These are phyloP conservation scores for Penicillium expansum DNA, from an alignment of 2,329 filamentous ascomycete genomes.

Conservation along the genomic window DNA sequence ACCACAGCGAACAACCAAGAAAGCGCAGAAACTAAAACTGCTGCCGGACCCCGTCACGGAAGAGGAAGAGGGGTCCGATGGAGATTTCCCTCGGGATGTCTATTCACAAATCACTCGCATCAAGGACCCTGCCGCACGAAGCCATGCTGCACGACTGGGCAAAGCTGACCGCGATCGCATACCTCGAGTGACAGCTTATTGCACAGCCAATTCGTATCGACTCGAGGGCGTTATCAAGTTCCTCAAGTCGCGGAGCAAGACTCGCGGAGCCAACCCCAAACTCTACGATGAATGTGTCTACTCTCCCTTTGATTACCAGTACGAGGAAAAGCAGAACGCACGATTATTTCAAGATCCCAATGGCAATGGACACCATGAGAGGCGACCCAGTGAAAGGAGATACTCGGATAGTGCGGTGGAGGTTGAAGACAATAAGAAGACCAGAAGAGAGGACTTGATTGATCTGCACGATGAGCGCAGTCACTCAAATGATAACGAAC, in stretches of 20 bases:
- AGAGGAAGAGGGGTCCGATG: slow-evolving; percentile 74
- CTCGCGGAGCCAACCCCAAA: slow-evolving; percentile 79
- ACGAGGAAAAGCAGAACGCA: slow-evolving; percentile 43
- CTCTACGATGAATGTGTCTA: slow-evolving; percentile 98
- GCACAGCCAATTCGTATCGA: slow-evolving; percentile 87
- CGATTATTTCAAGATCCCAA: slow-evolving; percentile 26
- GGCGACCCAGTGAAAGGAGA: slow-evolving; percentile 58
- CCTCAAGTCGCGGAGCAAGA: slow-evolving; percentile 77
- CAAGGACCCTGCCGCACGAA: slow-evolving; percentile 88
- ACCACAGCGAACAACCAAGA: slow-evolving; percentile 91
- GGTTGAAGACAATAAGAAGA: slow-evolving; percentile 58
- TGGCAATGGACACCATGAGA: slow-evolving; percentile 34
- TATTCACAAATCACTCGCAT: slow-evolving; percentile 98
- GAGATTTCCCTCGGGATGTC: slow-evolving; percentile 90
- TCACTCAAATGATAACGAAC: slow-evolving; percentile 27
- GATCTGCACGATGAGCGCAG: slow-evolving; percentile 53
- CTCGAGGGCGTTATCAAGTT: slow-evolving; percentile 88
- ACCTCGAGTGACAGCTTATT: slow-evolving; percentile 93
- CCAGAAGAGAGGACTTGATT: slow-evolving; percentile 61
- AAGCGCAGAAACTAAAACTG: slow-evolving; percentile 95
- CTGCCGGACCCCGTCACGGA: slow-evolving; percentile 84
- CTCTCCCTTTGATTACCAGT: slow-evolving; percentile 80
- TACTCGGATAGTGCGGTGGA: slow-evolving; percentile 68
- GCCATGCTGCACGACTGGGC: slow-evolving; percentile 86
- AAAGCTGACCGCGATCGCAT: slow-evolving; percentile 87